phyloP scores from a whole-genome alignment of 352 stramenopile species.

The Phytophthora brassicae region DNA sequence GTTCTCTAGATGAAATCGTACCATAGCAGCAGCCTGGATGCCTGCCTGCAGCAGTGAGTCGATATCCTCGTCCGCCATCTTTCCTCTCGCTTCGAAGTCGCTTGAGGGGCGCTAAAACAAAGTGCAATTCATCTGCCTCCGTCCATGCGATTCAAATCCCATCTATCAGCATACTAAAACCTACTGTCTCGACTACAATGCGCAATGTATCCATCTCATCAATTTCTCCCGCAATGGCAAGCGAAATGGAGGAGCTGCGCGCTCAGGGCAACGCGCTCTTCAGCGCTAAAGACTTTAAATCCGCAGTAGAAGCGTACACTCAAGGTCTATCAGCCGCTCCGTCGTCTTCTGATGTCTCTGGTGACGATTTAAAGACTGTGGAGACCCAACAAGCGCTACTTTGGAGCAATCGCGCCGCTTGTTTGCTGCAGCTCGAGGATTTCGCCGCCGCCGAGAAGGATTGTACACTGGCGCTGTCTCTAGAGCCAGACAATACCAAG shows the following conservation, averaged over 20 bases:
- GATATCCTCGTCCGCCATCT: constrained; percentile 79
- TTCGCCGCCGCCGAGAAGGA: constrained; percentile 55
- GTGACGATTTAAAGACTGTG: constrained; percentile 18
- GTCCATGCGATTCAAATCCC: constrained; percentile 24
- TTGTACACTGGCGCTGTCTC: constrained; percentile 51
- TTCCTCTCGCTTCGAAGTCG: constrained; percentile 12
- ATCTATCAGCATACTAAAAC: not conserved
- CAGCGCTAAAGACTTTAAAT: constrained; percentile 62
- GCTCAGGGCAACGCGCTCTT: constrained; percentile 77
- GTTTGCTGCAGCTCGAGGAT: constrained; percentile 64
- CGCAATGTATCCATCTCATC: constrained; percentile 32
- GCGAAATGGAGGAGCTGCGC: constrained; percentile 58
- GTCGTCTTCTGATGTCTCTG: constrained; percentile 4
- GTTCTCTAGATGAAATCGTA: constrained; percentile 18
- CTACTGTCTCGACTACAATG: too few relatives aligned
- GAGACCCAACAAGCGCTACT: constrained; percentile 61
- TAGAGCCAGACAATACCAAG: constrained; percentile 69
- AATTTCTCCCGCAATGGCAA: constrained; percentile 13
- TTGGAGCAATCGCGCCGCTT: constrained; percentile 79
- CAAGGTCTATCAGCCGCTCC: constrained; percentile 40
- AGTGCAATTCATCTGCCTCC: constrained; percentile 16
- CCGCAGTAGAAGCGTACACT: constrained; percentile 69
- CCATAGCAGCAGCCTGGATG: constrained; percentile 57
- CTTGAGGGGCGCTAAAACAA: constrained; percentile 23
- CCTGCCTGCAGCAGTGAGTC: constrained; percentile 80